Base-by-base conservation (phyloP, 2,329 filamentous ascomycete species). In the Phaeosphaeriaceae sp. region DNA sequence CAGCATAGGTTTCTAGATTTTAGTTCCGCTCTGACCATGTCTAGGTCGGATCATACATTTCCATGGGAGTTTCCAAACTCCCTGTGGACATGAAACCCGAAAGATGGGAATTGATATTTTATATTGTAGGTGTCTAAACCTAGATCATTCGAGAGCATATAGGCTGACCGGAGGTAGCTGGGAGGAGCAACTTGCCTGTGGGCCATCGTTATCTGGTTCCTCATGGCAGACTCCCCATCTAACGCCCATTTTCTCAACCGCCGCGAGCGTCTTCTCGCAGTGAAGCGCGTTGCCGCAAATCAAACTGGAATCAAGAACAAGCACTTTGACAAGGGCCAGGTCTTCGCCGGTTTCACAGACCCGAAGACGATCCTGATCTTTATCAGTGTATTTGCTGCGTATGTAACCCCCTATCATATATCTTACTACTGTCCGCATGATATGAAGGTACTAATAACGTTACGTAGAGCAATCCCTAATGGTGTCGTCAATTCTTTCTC, bases 71-170 rank as follows among this genome's bases (percentile, higher is more conserved):
- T 52, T 44, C 39, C 1, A 50, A 54, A 8, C 58, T 63, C 11
- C 84, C 85, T 56, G 71, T 76, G 1, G 72, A 87, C 15, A 74
- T 79, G 0, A 81, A 50, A 11, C 69, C 68, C 2, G 65, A 64
- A 28, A 52, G 64, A 12, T 73, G 70, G 70, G 53, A 72, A 42
- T 42, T 72, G 18, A 83, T 87, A 51, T 87, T 87, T 61, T 70
- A 87, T 21, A 79, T 87, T 26, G 34, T 37, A 37, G 20, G 34
- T 6, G 15, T 9, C 34, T 13, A 13, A 20, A 12, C 18, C n/a
- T n/a, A n/a, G n/a, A n/a, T n/a, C n/a, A n/a, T n/a, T n/a, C n/a
- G n/a, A n/a, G n/a, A 11, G 33, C 33, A 12, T 37, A 2, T n/a
- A 20, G 17, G 13, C 7, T 13, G 3, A 12, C 12, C 11, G 18